These are phyloP conservation scores for Monosporascus sp. DNA, from an alignment of 2,329 filamentous ascomycete genomes.

Conservation along the genomic window DNA sequence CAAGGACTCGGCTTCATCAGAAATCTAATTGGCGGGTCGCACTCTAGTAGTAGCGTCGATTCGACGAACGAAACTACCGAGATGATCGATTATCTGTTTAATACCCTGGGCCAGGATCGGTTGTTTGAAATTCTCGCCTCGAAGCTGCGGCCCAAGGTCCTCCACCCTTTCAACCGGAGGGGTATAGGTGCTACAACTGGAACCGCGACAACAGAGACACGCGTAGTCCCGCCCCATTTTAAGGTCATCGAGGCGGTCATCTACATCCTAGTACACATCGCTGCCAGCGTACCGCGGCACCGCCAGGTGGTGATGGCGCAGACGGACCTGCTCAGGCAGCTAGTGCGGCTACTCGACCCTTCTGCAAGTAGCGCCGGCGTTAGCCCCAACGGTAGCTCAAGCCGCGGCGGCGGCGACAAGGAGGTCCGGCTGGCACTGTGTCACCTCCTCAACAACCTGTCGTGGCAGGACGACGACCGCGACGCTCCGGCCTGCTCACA, in stretches of 20 bases:
- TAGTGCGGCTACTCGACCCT: constrained; percentile 64
- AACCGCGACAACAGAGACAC: constrained; percentile 32
- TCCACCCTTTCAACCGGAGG: constrained; percentile 48
- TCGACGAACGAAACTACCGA: constrained; percentile 49
- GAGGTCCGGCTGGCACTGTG: constrained; percentile 75
- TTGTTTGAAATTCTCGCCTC: constrained; percentile 77
- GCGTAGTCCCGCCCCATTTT: constrained; percentile 51
- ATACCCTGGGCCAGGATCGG: constrained; percentile 67
- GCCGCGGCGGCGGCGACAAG: constrained; percentile 53
- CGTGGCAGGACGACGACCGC: constrained; percentile 70
- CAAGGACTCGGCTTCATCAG: constrained; percentile 86
- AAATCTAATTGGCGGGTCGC: constrained; percentile 71
- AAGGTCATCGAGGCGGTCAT: constrained; percentile 75
- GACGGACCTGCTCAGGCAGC: constrained; percentile 65
- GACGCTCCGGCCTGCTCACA: constrained; percentile 62
- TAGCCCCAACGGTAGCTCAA: not conserved
- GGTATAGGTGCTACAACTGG: not conserved
- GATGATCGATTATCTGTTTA: constrained; percentile 84
- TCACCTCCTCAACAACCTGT: constrained; percentile 81
- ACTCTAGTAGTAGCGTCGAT: constrained; percentile 45
- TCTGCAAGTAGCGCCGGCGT: not conserved
- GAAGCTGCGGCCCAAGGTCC: constrained; percentile 63
- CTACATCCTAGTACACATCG: constrained; percentile 82
- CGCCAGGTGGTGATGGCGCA: constrained; percentile 74
- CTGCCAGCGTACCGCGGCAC: constrained; percentile 74